Evolutionary conservation across 441 rosid species (phyloP).

Genomic region (Gossypium trilobum): DNA sequence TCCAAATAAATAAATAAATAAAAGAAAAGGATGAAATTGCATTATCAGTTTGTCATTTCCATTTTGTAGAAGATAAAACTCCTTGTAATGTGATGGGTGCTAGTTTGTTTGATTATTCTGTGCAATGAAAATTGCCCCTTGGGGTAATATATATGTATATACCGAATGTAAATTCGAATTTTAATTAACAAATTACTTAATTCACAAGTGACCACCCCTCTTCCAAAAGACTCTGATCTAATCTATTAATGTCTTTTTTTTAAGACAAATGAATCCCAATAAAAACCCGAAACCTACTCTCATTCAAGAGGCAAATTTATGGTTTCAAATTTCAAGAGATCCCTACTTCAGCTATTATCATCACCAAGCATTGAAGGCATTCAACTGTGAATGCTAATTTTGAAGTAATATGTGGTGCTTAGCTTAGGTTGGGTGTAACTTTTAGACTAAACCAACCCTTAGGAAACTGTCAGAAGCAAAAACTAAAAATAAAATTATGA

Average conservation of each 20-base stretch:
- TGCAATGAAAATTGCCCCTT: no score
- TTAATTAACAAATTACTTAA: background rate
- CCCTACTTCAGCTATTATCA: background rate
- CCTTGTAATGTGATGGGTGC: constrained; percentile 17
- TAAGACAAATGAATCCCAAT: background rate
- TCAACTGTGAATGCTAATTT: background rate
- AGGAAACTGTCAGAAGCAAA: constrained; percentile 20
- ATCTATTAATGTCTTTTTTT: background rate
- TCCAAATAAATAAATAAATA: no score
- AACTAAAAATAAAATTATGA: constrained; percentile 24
- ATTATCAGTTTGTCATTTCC: no score
- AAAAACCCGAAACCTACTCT: background rate
- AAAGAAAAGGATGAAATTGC: no score
- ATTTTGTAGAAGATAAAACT: background rate
- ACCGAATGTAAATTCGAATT: background rate
- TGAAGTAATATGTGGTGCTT: background rate
- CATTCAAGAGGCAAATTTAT: background rate
- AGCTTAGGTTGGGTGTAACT: background rate
- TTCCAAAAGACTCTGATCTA: background rate
- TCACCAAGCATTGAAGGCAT: background rate
- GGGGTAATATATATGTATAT: background rate
- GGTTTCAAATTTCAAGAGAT: no score
- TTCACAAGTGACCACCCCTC: no score
- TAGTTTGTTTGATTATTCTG: background rate
- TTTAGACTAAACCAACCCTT: constrained; percentile 8